These are phyloP conservation scores for Xylaria sp. DNA, from an alignment of 2,329 filamentous ascomycete species.

Conservation along the genomic window DNA sequence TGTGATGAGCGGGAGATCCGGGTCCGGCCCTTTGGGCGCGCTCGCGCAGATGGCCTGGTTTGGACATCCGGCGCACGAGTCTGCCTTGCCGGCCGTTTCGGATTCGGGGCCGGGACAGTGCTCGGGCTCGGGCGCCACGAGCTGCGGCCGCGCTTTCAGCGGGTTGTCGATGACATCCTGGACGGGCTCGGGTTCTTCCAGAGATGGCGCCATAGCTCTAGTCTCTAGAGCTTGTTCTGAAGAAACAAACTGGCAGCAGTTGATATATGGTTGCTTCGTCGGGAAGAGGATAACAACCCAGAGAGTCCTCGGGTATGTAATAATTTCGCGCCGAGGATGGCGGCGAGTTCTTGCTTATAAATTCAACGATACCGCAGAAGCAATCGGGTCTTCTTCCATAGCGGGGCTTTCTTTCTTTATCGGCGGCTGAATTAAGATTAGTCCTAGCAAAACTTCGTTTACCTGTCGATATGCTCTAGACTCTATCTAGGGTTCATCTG, in stretches of 20 bases:
- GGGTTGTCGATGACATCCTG: slow-evolving; percentile 80
- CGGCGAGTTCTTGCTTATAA: slow-evolving; percentile 36
- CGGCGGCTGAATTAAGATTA: neutral
- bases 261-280: neutral
- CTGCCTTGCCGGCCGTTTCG: slow-evolving; percentile 73
- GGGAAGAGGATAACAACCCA: slow-evolving; percentile 10
- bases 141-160: slow-evolving; percentile 80
- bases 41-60: slow-evolving; percentile 97
- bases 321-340: slow-evolving; percentile 3
- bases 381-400: slow-evolving; percentile 7
- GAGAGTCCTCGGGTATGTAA: neutral
- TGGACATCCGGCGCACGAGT: slow-evolving; percentile 93
- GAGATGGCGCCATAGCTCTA: slow-evolving; percentile 78
- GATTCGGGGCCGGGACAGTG: slow-evolving; percentile 94
- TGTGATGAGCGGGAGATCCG: slow-evolving; percentile 90
- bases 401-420: slow-evolving; percentile 24
- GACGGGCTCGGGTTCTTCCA: slow-evolving; percentile 75
- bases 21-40: slow-evolving; percentile 93
- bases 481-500: neutral
- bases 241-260: neutral
- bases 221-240: neutral
- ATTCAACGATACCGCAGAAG: slow-evolving; percentile 22
- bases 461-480: neutral
- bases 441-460: neutral
- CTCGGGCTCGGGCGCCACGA: slow-evolving; percentile 95